Percentiles rank a stretch among this genome's conserved stretches.
These are phyloP conservation scores for Kwoniella newhampshirensis DNA, from an alignment of 768 basidiomycete genomes.

Conservation along the genomic window DNA sequence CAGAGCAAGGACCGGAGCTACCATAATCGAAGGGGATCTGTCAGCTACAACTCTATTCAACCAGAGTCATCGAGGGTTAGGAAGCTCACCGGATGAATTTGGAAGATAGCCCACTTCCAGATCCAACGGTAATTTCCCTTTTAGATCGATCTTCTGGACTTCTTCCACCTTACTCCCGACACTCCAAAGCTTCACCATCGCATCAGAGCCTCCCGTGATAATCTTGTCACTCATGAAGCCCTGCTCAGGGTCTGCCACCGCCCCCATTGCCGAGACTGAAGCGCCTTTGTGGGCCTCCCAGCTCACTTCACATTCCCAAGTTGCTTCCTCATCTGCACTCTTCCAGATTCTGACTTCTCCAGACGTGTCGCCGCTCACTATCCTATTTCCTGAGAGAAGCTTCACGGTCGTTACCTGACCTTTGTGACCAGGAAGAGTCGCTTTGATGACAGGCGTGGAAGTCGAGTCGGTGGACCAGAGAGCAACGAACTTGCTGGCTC, in stretches of 20 bases:
- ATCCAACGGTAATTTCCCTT: conserved; percentile 73
- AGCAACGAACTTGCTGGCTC: conserved; percentile 61
- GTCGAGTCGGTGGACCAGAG: conserved; percentile 57
- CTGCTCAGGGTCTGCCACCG: conserved; percentile 44
- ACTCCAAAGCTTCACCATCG: conserved; percentile 72
- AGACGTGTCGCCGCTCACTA: conserved; percentile 74
- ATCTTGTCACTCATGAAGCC: conserved; percentile 53
- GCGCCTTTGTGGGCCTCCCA: conserved; percentile 64
- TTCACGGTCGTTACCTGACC: conserved; percentile 73
- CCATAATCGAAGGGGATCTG: conserved; percentile 29
- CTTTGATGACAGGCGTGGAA: conserved; percentile 58
- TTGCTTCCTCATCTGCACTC: conserved; percentile 18
- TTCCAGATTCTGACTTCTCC: conserved; percentile 70
- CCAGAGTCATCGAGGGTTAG: conserved; percentile 1
- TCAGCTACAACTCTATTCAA: conserved; percentile 2
- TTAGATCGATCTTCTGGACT: conserved; percentile 64
- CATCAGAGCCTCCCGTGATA: conserved; percentile 81
- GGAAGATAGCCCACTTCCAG: conserved; percentile 68
- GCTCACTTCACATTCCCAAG: conserved; percentile 27
- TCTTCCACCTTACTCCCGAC: conserved; percentile 45
- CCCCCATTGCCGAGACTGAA: conserved; percentile 68
- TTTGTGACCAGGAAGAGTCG: conserved; percentile 74
- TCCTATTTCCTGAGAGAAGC: conserved; percentile 58
- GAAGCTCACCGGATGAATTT: conserved; percentile 62
- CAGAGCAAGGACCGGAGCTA: conserved; percentile 68